A percentile compares a stretch with the other conserved stretches of the same genome.
These are phyloP conservation scores for Phytophthora crassamura DNA, from an alignment of 352 stramenopile species.

Conservation along the genomic window DNA sequence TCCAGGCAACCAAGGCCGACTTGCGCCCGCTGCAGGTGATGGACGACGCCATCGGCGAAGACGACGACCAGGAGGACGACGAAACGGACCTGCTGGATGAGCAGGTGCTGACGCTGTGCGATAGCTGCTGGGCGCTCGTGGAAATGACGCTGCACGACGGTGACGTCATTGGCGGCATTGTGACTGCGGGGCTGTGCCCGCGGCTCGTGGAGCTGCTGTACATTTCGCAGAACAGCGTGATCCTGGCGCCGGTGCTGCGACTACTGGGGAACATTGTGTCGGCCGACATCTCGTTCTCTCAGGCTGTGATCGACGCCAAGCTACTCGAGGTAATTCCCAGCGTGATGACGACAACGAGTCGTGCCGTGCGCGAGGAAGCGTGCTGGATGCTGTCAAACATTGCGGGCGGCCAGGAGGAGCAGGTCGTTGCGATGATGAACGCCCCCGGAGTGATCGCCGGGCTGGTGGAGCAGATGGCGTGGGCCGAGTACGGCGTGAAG, in stretches of 20 bases:
- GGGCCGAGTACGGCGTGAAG: slow-evolving; percentile 87
- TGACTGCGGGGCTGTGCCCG: slow-evolving; percentile 65
- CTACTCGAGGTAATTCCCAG: slow-evolving; percentile 83
- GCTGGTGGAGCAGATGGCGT: slow-evolving; percentile 87
- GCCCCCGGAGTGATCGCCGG: slow-evolving; percentile 65
- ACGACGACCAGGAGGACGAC: slow-evolving; percentile 79
- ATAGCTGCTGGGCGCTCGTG: slow-evolving; percentile 86
- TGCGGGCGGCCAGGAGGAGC: slow-evolving; percentile 72
- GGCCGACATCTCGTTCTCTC: slow-evolving; percentile 74
- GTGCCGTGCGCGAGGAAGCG: slow-evolving; percentile 81
- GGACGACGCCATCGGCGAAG: slow-evolving; percentile 80
- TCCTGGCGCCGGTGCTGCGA: slow-evolving; percentile 77
- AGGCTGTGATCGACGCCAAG: slow-evolving; percentile 81
- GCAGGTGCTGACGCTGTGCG: slow-evolving; percentile 86
- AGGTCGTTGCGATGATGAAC: slow-evolving; percentile 81
- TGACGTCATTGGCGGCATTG: slow-evolving; percentile 67
- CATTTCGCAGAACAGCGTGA: slow-evolving; percentile 86
- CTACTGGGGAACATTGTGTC: slow-evolving; percentile 88
- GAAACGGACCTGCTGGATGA: slow-evolving; percentile 79
- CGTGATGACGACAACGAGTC: slow-evolving; percentile 83
- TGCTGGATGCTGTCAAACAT: slow-evolving; percentile 92
- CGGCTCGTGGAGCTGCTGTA: slow-evolving; percentile 84
- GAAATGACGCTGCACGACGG: slow-evolving; percentile 83
- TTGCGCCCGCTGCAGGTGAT: slow-evolving; percentile 82
- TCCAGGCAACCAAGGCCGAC: slow-evolving; percentile 63